Percentiles rank a stretch among this genome's conserved stretches.
phyloP scores from a whole-genome alignment of 1,284 basidiomycete genomes.

The Apiotrichum sp. region DNA sequence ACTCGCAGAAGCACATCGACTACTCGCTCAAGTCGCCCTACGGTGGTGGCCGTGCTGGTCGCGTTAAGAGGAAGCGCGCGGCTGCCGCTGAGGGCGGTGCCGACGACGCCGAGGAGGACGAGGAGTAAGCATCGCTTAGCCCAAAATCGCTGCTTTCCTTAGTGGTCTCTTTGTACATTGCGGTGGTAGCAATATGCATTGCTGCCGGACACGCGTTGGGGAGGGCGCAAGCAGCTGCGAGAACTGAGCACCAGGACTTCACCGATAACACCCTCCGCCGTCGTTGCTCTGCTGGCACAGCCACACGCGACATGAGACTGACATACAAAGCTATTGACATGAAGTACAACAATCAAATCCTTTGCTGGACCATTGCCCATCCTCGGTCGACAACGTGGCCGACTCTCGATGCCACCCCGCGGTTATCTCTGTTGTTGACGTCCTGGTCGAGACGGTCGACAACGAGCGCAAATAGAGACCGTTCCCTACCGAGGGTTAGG shows the following conservation, averaged over 20 bases:
- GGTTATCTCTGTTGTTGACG: constrained; percentile 7
- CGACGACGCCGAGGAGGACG: constrained; percentile 77
- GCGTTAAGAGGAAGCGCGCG: constrained; percentile 98
- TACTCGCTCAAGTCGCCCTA: constrained; percentile 96
- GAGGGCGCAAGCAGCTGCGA: no score
- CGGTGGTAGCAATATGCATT: constrained; percentile 20
- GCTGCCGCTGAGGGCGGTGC: constrained; percentile 87
- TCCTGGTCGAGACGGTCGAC: constrained; percentile 19
- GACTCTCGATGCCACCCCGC: neutral
- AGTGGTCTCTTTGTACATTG: constrained; percentile 20
- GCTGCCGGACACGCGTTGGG: constrained; percentile 11
- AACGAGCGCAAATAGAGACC: constrained; percentile 22
- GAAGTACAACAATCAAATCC: neutral
- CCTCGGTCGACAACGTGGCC: neutral
- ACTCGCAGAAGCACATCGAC: constrained; percentile 98
- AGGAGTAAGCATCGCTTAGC: constrained; percentile 37
- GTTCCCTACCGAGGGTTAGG: constrained; percentile 56
- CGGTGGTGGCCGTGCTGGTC: constrained; percentile 92
- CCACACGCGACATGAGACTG: no score
- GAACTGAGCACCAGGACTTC: no score
- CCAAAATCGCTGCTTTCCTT: constrained; percentile 4
- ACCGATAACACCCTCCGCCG: no score
- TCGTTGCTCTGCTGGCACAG: no score
- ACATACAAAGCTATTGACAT: no score
- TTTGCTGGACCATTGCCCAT: neutral